Evolutionary conservation across 306 rosid species (phyloP).

Genomic region (Gillenia trifoliata): DNA sequence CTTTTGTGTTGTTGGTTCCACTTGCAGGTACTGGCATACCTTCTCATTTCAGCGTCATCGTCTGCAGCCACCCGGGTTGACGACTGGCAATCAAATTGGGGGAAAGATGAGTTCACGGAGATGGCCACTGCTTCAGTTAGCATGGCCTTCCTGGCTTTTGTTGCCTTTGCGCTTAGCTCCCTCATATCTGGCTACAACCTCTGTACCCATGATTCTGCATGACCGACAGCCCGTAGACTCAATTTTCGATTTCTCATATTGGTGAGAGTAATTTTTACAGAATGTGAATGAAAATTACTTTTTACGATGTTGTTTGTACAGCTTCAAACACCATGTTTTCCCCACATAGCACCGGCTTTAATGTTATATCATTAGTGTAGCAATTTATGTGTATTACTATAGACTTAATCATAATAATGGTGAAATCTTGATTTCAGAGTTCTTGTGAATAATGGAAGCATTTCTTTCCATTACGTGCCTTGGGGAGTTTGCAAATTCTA

Average conservation of each 20-base stretch:
- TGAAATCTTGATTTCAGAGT: neutral
- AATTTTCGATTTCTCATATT: neutral
- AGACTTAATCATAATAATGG: neutral
- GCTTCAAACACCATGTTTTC: constrained; percentile 17
- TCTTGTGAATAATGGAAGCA: too few relatives aligned
- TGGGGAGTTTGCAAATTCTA: too few relatives aligned
- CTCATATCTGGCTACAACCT: constrained; percentile 81
- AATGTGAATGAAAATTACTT: constrained; percentile 19
- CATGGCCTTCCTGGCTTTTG: constrained; percentile 81
- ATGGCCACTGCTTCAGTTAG: constrained; percentile 88
- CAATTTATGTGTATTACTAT: neutral
- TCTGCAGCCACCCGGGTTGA: constrained; percentile 86
- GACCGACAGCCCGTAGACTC: neutral
- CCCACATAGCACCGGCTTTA: neutral
- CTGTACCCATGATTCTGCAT: constrained; percentile 41
- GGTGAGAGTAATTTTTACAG: constrained; percentile 16
- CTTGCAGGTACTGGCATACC: constrained; percentile 80
- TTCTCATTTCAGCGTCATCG: constrained; percentile 88
- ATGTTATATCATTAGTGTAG: neutral
- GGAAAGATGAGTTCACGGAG: constrained; percentile 87
- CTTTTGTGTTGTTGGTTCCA: neutral
- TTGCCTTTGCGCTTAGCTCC: constrained; percentile 86
- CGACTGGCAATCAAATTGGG: constrained; percentile 98
- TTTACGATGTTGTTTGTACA: constrained; percentile 34
- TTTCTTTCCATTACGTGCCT: too few relatives aligned